Base-by-base conservation (phyloP, 768 basidiomycete species). In the Suillus spraguei region DNA sequence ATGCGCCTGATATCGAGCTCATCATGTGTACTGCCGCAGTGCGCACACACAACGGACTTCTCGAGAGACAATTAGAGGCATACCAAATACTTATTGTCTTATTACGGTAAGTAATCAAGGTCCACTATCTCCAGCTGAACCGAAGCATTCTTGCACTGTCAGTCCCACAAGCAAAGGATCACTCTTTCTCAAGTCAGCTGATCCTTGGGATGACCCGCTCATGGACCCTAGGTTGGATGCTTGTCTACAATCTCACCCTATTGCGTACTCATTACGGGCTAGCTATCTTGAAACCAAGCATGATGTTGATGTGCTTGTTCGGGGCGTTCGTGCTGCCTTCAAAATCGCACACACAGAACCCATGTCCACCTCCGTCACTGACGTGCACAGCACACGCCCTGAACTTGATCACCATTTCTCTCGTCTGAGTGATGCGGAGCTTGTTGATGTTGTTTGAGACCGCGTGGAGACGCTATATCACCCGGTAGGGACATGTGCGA, bases 151-250 rank as follows among this genome's bases (percentile, higher is more conserved):
- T 7, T n/a, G 14, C 39, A n/a, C 11, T 54, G 39, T 11, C 60
- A 83, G 83, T 67, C 82, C 83, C 33, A 80, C 78, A 55, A 82
- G 82, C 65, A 64, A 70, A 6, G 83, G 83, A 7, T 77, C 68
- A 6, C 61, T 84, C 55, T 60, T 72, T 36, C 68, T 84, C 22
- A 74, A 74, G 58, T 83, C 83, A 0, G 64, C 72, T 1, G 67
- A 81, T 52, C 80, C 81, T 16, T 74, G 73, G 67, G 81, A 82
- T 13, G 59, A 69, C 0, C 82, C 82, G 1, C 20, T 78, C 47
- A 77, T 83, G 16, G 79, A 83, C 63, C 83, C 82, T 28, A 76
- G 75, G 80, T 79, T 53, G 5, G 78, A 10, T 39, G 39, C 38
- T 8, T 5, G 9, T 24, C 39, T 17, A n/a, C 16, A n/a, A 39